Percentiles rank a stretch among this genome's conserved stretches.
These are phyloP conservation scores for Casuarina cunninghamiana DNA, from an alignment of 306 rosid genomes.

Conservation along the genomic window DNA sequence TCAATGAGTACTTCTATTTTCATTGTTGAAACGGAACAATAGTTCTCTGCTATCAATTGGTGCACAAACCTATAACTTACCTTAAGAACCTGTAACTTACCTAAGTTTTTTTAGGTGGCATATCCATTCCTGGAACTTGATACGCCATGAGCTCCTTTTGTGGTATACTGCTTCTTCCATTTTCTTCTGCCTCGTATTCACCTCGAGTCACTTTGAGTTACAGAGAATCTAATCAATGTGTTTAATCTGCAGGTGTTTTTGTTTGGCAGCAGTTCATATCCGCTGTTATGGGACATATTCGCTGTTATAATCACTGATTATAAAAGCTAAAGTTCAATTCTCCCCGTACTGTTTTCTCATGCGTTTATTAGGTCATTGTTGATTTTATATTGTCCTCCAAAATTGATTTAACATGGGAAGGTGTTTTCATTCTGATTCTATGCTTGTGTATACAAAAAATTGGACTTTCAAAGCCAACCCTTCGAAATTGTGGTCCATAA, in stretches of 20 bases:
- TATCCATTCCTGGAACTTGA: slow-evolving; percentile 82
- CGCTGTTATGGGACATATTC: slow-evolving; percentile 71
- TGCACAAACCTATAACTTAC: slow-evolving; percentile 12
- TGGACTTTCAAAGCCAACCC: slow-evolving; percentile 10
- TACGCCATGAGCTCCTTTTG: slow-evolving; percentile 67
- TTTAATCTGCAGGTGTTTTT: slow-evolving; percentile 55
- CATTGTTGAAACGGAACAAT: not conserved
- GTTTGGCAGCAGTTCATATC: slow-evolving; percentile 57
- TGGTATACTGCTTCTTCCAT: slow-evolving; percentile 48
- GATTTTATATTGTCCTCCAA: slow-evolving; percentile 20
- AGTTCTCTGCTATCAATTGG: not conserved
- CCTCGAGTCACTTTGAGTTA: not conserved
- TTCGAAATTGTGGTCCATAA: not conserved
- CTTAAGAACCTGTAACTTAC: slow-evolving; percentile 14
- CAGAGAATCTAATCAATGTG: slow-evolving; percentile 9
- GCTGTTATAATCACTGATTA: slow-evolving; percentile 35
- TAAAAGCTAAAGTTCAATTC: slow-evolving; percentile 50
- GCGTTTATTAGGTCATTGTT: slow-evolving; percentile 39
- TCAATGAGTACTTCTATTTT: not conserved
- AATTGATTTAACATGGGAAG: not conserved
- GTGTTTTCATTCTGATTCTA: slow-evolving; percentile 13
- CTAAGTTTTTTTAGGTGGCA: slow-evolving; percentile 51
- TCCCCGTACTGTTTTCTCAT: slow-evolving; percentile 55
- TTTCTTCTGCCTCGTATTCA: slow-evolving; percentile 5
- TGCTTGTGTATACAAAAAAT: slow-evolving; percentile 19